phyloP scores from a whole-genome alignment of 495 filamentous ascomycete genomes.

The Bacidia gigantensis region DNA sequence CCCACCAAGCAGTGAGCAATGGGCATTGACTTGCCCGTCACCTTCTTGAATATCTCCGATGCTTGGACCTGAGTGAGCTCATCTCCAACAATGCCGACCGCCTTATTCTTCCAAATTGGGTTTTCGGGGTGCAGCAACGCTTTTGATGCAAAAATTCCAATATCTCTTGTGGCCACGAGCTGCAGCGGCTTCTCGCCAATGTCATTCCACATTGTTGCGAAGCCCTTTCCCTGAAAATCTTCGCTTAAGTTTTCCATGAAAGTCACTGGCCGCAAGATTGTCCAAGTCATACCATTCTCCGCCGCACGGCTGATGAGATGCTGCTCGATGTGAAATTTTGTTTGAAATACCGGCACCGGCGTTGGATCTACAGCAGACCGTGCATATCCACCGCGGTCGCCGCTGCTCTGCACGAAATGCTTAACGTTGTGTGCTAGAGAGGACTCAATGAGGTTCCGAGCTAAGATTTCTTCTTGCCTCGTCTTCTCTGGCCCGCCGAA shows the following conservation, averaged over 20 bases:
- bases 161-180: slow-evolving; percentile 43
- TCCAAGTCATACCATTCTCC: slow-evolving; percentile 22
- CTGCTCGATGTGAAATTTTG: slow-evolving; percentile 51
- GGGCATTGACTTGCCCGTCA: slow-evolving; percentile 35
- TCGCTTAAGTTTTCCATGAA: slow-evolving; percentile 50
- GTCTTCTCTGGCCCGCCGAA: slow-evolving; percentile 34
- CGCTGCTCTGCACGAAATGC: slow-evolving; percentile 52
- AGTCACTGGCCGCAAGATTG: slow-evolving; percentile 37
- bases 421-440: slow-evolving; percentile 42
- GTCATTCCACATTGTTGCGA: slow-evolving; percentile 36
- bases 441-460: slow-evolving; percentile 44
- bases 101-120: slow-evolving; percentile 27
- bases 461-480: slow-evolving; percentile 41
- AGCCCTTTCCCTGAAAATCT: slow-evolving; percentile 44
- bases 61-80: slow-evolving; percentile 40
- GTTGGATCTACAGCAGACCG: slow-evolving; percentile 42
- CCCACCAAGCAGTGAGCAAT: slow-evolving; percentile 32
- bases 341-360: slow-evolving; percentile 44
- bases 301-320: slow-evolving; percentile 35
- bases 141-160: slow-evolving; percentile 49
- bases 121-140: slow-evolving; percentile 39
- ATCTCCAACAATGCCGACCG: slow-evolving; percentile 44
- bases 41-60: slow-evolving; percentile 35
- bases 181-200: slow-evolving; percentile 37
- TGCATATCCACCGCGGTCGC: slow-evolving; percentile 46